phyloP scores from a whole-genome alignment of 208 protist genomes.

The Acanthamoeba royreba region DNA sequence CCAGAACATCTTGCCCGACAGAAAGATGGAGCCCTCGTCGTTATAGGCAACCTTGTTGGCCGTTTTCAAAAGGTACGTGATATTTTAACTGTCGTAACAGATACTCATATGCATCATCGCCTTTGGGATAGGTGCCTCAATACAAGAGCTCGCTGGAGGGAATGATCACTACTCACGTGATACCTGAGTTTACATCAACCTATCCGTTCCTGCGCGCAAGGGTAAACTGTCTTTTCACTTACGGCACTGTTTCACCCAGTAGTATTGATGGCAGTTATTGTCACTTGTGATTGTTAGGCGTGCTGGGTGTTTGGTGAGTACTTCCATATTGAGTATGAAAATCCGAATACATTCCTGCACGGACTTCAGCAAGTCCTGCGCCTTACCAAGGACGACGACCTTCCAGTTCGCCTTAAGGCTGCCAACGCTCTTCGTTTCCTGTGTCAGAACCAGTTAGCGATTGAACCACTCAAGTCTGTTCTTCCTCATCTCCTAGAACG shows the following conservation, averaged over 20 bases:
- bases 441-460: not conserved
- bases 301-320: not conserved
- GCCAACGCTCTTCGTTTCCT: not conserved
- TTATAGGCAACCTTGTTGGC: not conserved
- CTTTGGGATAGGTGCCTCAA: not conserved
- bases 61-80: not conserved
- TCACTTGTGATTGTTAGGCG: no score
- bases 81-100: no score
- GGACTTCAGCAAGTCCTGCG: not conserved
- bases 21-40: not conserved
- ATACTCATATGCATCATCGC: no score
- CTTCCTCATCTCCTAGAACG: not conserved
- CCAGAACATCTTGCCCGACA: not conserved
- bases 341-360: not conserved
- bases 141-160: not conserved
- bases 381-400: not conserved
- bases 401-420: not conserved
- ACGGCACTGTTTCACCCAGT: no score
- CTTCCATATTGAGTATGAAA: not conserved
- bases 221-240: not conserved
- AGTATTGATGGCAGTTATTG: no score
- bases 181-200: not conserved
- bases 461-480: not conserved
- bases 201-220: conserved; percentile 6
- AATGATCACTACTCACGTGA: not conserved